A percentile compares a stretch with the other conserved stretches of the same genome.
Evolutionary conservation across 495 filamentous ascomycete species (phyloP).

Genomic region (Neurospora terricola): DNA sequence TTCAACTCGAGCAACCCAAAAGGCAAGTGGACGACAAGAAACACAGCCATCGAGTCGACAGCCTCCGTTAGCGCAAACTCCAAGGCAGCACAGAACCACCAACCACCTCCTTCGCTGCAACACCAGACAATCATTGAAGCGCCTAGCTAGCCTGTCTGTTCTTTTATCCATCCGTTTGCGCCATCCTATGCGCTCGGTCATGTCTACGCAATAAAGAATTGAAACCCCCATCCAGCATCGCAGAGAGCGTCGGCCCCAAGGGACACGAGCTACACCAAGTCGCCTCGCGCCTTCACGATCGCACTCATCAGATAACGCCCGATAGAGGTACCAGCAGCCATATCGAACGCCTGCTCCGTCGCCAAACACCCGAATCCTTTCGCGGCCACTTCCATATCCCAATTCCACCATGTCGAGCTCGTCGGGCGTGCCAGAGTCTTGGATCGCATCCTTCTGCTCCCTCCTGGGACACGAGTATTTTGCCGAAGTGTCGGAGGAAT

Average conservation of each 20-base stretch:
- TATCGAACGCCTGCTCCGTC: neutral
- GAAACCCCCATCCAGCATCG: neutral
- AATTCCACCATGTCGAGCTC: conserved; percentile 49
- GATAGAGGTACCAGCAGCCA: neutral
- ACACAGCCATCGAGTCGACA: neutral
- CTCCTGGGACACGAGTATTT: conserved; percentile 97
- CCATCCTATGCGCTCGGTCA: conserved; percentile 12
- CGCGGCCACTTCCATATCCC: neutral
- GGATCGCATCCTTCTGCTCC: conserved; percentile 95
- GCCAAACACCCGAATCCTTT: neutral
- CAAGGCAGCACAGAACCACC: neutral
- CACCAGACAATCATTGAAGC: neutral
- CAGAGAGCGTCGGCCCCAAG: neutral
- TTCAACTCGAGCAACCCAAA: conserved; percentile 11
- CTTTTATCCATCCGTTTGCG: neutral
- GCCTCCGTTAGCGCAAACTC: neutral
- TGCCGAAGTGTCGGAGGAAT: conserved; percentile 95
- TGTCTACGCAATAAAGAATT: conserved; percentile 8
- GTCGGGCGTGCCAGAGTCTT: conserved; percentile 80
- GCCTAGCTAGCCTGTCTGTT: neutral
- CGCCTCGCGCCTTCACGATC: neutral
- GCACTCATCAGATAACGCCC: neutral
- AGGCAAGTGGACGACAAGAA: neutral
- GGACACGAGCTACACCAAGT: neutral
- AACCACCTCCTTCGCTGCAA: neutral